Base-by-base conservation (phyloP, 495 filamentous ascomycete species). In the Staphylotrichum longicolle region DNA sequence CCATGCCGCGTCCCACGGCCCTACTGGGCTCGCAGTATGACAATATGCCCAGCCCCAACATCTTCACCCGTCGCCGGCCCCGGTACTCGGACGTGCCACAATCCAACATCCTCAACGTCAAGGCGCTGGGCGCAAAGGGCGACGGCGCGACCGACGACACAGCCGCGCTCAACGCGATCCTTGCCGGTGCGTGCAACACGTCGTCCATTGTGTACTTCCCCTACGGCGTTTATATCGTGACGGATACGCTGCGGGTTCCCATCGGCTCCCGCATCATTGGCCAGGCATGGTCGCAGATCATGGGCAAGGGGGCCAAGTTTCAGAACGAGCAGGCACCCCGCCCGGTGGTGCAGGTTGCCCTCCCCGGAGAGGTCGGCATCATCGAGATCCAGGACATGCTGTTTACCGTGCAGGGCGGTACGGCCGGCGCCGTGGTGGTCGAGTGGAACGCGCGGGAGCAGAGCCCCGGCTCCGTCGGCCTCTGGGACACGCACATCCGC, bases 101-200 rank as follows among this genome's bases (percentile, higher is more conserved):
- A 3, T 33, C 47, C 10, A 12, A 32, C 7, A 11, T 70, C 32
- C 88, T 91, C 68, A 65, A 89, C 8, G 47, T 33, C 47, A 49
- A 32, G 47, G 27, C 20, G 47, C 30, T 33, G 7, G 47, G 47
- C 47, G 47, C 30, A 4, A 86, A 83, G 68, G 92, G 91, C 68
- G 89, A 89, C 69, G 87, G 87, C 44, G 63, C 70, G 15, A 81
- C 84, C 30, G 86, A 90, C 63, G 87, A 89, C 64, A 87, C 86
- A 11, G 76, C 75, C 1, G 80, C 75, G 11, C 14, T 53, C 50
- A 35, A 53, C 33, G n/a, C 3, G 4, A 37, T 53, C 33, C 35
- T 53, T 33, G 34, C 7, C 1, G 20, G 12, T 7, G 34, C 32
- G 7, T 15, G 3, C 74, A 75, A 90, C 40, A 77, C 12, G 33